Percentiles rank a stretch among this genome's conserved stretches.
phyloP scores from a whole-genome alignment of 495 filamentous ascomycete species.

The Talaromyces wortmannii region DNA sequence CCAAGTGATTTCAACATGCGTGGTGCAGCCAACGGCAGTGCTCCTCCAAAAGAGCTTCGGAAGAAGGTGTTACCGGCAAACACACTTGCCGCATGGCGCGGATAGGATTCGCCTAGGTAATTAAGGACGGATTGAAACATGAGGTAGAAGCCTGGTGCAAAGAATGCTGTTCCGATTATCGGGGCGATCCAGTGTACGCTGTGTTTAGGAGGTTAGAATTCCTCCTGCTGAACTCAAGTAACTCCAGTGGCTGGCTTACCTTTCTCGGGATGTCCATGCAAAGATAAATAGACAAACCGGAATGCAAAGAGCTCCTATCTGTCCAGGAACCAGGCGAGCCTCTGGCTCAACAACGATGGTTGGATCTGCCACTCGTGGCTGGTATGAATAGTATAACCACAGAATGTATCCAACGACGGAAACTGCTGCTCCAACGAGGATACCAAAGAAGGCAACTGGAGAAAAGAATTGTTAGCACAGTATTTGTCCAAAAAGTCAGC shows the following conservation, averaged over 20 bases:
- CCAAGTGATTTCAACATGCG: slow-evolving; percentile 42
- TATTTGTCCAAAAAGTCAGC: neutral
- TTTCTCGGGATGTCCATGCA: slow-evolving; percentile 7
- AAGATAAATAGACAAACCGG: slow-evolving; percentile 9
- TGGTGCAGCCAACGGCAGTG: slow-evolving; percentile 9
- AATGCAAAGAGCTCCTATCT: slow-evolving; percentile 8
- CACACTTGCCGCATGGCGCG: slow-evolving; percentile 7
- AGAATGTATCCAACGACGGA: slow-evolving; percentile 6
- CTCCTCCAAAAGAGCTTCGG: slow-evolving; percentile 11
- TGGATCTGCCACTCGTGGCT: slow-evolving; percentile 2
- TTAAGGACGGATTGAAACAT: slow-evolving; percentile 11
- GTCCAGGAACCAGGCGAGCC: slow-evolving; percentile 2
- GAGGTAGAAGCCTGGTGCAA: slow-evolving; percentile 14
- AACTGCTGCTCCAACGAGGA: slow-evolving; percentile 4
- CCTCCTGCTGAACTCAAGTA: neutral
- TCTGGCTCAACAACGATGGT: slow-evolving; percentile 2
- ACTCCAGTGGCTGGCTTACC: slow-evolving; percentile 1
- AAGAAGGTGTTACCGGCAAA: slow-evolving; percentile 12
- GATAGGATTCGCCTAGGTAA: slow-evolving; percentile 11
- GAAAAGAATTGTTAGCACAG: neutral
- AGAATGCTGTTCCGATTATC: slow-evolving; percentile 15
- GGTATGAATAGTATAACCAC: slow-evolving; percentile 6
- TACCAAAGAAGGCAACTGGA: slow-evolving; percentile 8
- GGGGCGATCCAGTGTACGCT: slow-evolving; percentile 20
- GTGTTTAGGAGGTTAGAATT: slow-evolving; percentile 2